Evolutionary conservation across 345 rosid genomes (phyloP), one percentile per base, ranked within the genome.

Genomic region (Eucalyptus sideroxylon): DNA sequence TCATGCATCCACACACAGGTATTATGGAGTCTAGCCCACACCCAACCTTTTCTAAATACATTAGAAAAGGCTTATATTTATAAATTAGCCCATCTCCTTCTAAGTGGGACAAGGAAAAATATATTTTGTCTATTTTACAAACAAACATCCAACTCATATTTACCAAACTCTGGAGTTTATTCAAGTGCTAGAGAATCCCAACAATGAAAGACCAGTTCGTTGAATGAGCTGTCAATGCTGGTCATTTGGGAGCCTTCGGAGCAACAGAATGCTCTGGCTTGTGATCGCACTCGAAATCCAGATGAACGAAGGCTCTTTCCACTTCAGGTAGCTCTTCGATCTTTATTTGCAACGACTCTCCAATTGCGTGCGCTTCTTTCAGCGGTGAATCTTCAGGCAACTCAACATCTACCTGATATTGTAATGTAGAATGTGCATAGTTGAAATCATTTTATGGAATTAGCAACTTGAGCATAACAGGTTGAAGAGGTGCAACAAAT

Each of bases 271-370:
- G 90, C 86, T 89, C 92, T 23, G 92, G 90, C 85, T 92, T 92
- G 91, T 93, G 93, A 27, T 85, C 90, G 47, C 93, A 92, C 92
- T 93, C 94, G 26, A 88, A 93, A 83, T 93, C 95, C 37, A 93
- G 94, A 90, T 93, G 95, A 87, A 93, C 94, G 34, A 93, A 93
- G 40, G 95, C 94, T 44, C 94, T 83, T 88, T 93, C 94, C 11
- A 93, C 94, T 89, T 93, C 92, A 3, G 92, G 87, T 12, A 93
- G 91, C 86, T 92, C 89, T 62, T 88, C 89, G 34, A 88, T 65
- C 89, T 30, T 88, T 65, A 88, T 67, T 37, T 88, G 89, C 83
- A 88, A 50, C 4, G 83, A 34, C 72, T 88, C 89, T 30, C 89
- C 89, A 27, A 88, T 69, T 6, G 60, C 44, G 17, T 88, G 89